Evolutionary conservation across 169 alveolate species (phyloP).

Genomic region (Perkinsus olseni): DNA sequence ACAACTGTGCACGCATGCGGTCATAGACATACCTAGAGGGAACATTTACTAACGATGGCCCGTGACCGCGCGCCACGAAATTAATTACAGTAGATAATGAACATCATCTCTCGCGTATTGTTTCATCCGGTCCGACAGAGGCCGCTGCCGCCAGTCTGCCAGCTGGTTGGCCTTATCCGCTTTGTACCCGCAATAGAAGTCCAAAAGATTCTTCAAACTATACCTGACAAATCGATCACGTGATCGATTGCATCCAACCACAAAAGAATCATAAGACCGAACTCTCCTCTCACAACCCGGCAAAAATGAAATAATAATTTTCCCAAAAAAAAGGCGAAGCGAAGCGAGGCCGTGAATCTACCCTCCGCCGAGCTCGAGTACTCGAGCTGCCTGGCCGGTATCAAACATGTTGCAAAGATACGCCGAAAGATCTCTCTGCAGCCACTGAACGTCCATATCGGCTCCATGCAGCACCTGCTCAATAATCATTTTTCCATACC

Average conservation of each 20-base stretch:
- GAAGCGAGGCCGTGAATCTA: constrained; percentile 24
- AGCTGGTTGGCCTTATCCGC: constrained; percentile 71
- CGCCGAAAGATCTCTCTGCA: constrained; percentile 78
- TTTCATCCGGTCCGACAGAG: constrained; percentile 60
- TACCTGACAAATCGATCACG: background rate
- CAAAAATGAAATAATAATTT: too few relatives aligned
- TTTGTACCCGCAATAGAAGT: constrained; percentile 54
- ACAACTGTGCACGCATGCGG: background rate
- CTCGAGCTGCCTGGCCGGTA: constrained; percentile 78
- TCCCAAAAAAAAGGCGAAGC: background rate
- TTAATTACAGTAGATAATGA: constrained; percentile 65
- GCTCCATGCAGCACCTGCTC: constrained; percentile 49
- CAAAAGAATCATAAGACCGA: too few relatives aligned
- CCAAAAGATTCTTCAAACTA: constrained; percentile 43
- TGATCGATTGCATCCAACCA: background rate
- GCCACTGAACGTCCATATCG: constrained; percentile 74
- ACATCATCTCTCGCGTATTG: constrained; percentile 81
- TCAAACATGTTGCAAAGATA: constrained; percentile 80
- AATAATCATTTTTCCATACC: too few relatives aligned
- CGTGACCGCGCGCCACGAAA: too few relatives aligned
- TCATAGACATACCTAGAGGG: background rate
- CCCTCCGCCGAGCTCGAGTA: constrained; percentile 47
- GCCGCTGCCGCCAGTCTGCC: constrained; percentile 85
- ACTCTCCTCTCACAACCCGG: too few relatives aligned
- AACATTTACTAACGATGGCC: too few relatives aligned